phyloP scores from a whole-genome alignment of 768 basidiomycete species.

The Megacollybia marginata region DNA sequence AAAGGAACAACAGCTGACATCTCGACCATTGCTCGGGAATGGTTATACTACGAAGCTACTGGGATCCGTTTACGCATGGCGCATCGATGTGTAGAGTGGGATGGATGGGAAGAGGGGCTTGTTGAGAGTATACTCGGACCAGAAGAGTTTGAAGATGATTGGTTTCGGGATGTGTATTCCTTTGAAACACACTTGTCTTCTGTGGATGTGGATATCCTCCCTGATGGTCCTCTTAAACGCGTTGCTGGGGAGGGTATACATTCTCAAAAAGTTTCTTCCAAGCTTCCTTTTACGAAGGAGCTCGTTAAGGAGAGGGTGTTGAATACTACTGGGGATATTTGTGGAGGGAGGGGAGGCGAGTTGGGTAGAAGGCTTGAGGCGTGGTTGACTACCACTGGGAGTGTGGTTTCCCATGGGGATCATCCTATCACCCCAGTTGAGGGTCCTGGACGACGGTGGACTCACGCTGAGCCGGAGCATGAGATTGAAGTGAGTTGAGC shows the following conservation, averaged over 20 bases:
- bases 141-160: slow-evolving; percentile 64
- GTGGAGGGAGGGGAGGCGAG: slow-evolving; percentile 76
- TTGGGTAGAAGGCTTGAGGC: slow-evolving; percentile 69
- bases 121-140: slow-evolving; percentile 69
- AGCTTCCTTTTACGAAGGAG: slow-evolving; percentile 50
- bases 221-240: neutral
- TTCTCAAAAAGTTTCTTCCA: slow-evolving; percentile 28
- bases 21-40: slow-evolving; percentile 50
- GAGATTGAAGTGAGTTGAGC: neutral
- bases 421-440: neutral
- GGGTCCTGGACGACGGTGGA: neutral
- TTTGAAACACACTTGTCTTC: slow-evolving; percentile 5
- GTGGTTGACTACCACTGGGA: slow-evolving; percentile 49
- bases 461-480: neutral
- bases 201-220: slow-evolving; percentile 1
- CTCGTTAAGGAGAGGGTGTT: slow-evolving; percentile 65
- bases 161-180: slow-evolving; percentile 43
- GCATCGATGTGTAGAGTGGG: slow-evolving; percentile 82
- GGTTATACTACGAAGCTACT: slow-evolving; percentile 65
- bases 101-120: slow-evolving; percentile 87
- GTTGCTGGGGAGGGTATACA: neutral
- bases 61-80: slow-evolving; percentile 66
- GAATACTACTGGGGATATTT: slow-evolving; percentile 65
- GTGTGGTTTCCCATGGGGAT: slow-evolving; percentile 1
- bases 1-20: slow-evolving; percentile 16